Evolutionary conservation across 2,329 filamentous ascomycete genomes (phyloP).

Genomic region (Colletotrichum magnum): DNA sequence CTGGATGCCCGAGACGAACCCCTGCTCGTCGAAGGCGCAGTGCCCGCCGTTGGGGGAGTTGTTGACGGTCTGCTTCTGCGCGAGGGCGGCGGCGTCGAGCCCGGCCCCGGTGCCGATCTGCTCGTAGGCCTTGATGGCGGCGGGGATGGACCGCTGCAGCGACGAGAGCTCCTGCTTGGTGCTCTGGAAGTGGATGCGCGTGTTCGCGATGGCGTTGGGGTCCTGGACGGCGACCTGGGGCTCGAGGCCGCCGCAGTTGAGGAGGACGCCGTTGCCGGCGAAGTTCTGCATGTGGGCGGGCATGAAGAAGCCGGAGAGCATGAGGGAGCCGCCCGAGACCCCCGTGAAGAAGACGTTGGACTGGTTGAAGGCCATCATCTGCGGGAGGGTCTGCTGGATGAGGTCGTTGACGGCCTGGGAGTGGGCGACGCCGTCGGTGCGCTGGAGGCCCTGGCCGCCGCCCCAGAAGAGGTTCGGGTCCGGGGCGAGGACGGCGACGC

Average conservation of each 20-base stretch:
- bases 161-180: constrained; percentile 64
- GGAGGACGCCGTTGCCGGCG: constrained; percentile 63
- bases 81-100: constrained; percentile 59
- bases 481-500: constrained; percentile 68
- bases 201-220: constrained; percentile 58
- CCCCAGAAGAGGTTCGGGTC: constrained; percentile 71
- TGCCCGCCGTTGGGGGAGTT: constrained; percentile 69
- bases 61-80: constrained; percentile 68
- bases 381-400: constrained; percentile 62
- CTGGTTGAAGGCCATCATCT: constrained; percentile 67
- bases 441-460: constrained; percentile 64
- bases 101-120: constrained; percentile 60
- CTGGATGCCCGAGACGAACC: constrained; percentile 70
- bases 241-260: constrained; percentile 68
- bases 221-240: constrained; percentile 67
- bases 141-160: constrained; percentile 65
- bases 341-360: constrained; percentile 70
- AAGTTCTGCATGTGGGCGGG: constrained; percentile 68
- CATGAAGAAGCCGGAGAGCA: constrained; percentile 71
- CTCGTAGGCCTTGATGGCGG: constrained; percentile 66
- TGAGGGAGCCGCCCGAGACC: constrained; percentile 67
- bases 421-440: constrained; percentile 69
- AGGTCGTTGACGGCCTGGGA: constrained; percentile 69
- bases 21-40: constrained; percentile 70
- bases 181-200: constrained; percentile 70